Base-by-base conservation (phyloP, 371 early-diverging fungal genomes). In the Apophysomyces variabilis region DNA sequence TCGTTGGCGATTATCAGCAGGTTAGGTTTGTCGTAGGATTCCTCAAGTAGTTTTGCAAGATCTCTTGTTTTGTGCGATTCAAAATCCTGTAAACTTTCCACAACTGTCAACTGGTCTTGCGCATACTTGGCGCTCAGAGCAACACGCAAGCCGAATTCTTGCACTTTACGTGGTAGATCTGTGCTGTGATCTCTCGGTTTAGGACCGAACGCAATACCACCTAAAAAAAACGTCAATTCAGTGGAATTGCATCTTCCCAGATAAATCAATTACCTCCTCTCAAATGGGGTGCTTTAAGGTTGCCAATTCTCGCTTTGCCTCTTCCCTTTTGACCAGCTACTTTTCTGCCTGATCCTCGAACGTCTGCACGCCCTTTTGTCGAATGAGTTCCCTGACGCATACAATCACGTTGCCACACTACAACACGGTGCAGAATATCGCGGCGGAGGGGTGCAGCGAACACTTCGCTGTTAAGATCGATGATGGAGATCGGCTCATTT, bases 181-280 rank as follows among this genome's bases (percentile, higher is more conserved):
- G 90, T 93, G 16, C 88, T 85, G 64, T 92, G 92, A 72, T 90
- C 88, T 60, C 95, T 87, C 0, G 97, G 96, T 57, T 89, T 87
- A 18, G 96, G 97, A 7, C 96, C 97, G 73, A 94, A 95, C 0
- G 89, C 95, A 66, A 87, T 81, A 67, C 93, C 96, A 81, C 98
- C 88, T 84, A 57, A 66, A 73, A 32, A 44, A 35, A 32, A 39
- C 37, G 6, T 12, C 59, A 46, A 18, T 5, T n/a, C 18, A 47
- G 58, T 36, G 9, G 26, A 41, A 21, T 47, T 47, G 36, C 5
- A 46, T 16, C n/a, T 64, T 2, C 57, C 57, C n/a, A 26, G 18
- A 32, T 18, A 14, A 9, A 21, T 36, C 21, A 61, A 61, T 69
- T 78, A 92, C 93, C 98, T 77, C 97, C 96, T 45, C 89, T 85